Conservation (phyloP, 768 basidiomycete species). For the Udeniomyces megalosporus region DNA sequence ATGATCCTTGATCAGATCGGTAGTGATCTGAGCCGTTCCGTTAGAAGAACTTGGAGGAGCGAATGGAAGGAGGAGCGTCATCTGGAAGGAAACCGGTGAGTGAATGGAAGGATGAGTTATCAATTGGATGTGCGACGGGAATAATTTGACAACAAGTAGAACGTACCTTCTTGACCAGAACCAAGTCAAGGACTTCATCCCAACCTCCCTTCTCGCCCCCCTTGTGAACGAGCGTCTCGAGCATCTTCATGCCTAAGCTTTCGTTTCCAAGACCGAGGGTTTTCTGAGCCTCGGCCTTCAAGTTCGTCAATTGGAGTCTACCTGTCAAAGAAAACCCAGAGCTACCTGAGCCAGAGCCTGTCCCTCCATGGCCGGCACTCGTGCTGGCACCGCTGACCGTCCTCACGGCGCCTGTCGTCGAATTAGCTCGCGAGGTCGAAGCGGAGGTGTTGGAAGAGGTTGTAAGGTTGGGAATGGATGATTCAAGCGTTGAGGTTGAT, state of each 20-base stretch:
- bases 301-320: constrained; percentile 26
- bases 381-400: not conserved
- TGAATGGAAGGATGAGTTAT: not conserved
- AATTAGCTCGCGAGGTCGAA: not conserved
- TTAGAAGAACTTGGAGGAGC: constrained; percentile 36
- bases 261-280: constrained; percentile 26
- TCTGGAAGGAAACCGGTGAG: no score
- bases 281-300: constrained; percentile 29
- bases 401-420: not conserved
- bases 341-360: not conserved
- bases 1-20: constrained; percentile 72
- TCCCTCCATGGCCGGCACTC: not conserved
- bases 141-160: not conserved
- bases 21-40: constrained; percentile 34
- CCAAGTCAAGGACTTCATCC: constrained; percentile 24
- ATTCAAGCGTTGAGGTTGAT: constrained; percentile 11
- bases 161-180: constrained; percentile 26
- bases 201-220: constrained; percentile 26
- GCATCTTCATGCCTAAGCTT: constrained; percentile 29
- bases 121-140: not conserved
- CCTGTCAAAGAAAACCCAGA: constrained; percentile 18
- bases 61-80: constrained; percentile 60
- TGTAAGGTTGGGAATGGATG: not conserved
- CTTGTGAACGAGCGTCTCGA: constrained; percentile 29
- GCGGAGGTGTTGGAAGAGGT: not conserved